These are phyloP conservation scores for Simmondsia chinensis DNA, from an alignment of 148 eudicot genomes.

Conservation along the genomic window DNA sequence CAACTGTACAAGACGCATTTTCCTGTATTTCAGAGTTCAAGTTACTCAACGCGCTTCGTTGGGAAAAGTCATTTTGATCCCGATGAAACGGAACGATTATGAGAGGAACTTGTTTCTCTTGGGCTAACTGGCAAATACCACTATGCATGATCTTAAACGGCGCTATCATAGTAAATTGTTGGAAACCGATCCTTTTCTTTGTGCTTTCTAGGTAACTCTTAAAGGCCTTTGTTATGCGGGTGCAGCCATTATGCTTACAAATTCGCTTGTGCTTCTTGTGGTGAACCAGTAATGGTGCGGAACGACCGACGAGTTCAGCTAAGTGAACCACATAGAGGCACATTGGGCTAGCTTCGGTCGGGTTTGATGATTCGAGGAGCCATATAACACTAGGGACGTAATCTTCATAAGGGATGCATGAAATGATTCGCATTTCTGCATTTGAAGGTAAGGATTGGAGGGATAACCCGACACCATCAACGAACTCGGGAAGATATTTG, in stretches of 20 bases:
- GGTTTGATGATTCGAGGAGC: slow-evolving; percentile 7
- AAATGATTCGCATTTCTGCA: slow-evolving; percentile 5
- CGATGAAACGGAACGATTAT: slow-evolving; percentile 5
- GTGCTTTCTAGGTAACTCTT: neutral
- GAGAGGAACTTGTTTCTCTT: slow-evolving; percentile 1
- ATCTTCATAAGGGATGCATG: slow-evolving; percentile 4
- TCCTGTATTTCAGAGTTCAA: neutral
- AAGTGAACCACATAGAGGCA: slow-evolving; percentile 6
- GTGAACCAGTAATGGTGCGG: slow-evolving; percentile 1
- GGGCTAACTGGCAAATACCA: slow-evolving; percentile 6
- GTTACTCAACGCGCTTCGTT: neutral
- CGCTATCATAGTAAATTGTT: slow-evolving; percentile 6
- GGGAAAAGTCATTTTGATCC: neutral
- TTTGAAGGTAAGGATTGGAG: neutral
- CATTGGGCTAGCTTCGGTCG: neutral
- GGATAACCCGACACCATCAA: too few species aligned
- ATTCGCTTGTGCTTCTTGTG: neutral
- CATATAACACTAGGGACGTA: slow-evolving; percentile 3
- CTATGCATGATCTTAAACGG: slow-evolving; percentile 4
- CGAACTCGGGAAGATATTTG: neutral
- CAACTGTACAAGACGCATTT: slow-evolving; percentile 4
- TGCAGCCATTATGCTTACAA: neutral
- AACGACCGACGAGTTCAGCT: slow-evolving; percentile 3
- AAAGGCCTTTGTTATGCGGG: slow-evolving; percentile 4
- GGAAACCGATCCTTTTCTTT: neutral